Conservation (phyloP, 352 stramenopile species). For the Phytophthora fragariaefolia region DNA sequence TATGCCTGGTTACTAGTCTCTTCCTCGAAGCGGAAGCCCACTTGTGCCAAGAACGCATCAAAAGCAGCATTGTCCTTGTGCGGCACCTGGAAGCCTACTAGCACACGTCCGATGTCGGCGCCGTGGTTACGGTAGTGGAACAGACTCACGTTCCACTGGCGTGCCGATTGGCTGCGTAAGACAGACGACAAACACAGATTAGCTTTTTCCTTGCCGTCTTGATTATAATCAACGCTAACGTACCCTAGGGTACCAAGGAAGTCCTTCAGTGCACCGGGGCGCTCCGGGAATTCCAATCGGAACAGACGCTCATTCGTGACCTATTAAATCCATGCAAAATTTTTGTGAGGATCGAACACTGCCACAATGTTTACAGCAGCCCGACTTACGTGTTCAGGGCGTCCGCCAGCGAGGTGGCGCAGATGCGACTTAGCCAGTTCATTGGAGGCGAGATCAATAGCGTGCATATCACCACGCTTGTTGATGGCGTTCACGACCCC, state of each 20-base stretch:
- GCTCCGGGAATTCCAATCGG: slow-evolving; percentile 96
- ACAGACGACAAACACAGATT: too few species aligned
- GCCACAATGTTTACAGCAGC: background rate
- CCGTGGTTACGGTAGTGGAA: slow-evolving; percentile 99
- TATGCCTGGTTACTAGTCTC: slow-evolving; percentile 88
- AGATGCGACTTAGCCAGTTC: slow-evolving; percentile 97
- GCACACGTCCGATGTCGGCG: slow-evolving; percentile 96
- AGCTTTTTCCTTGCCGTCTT: background rate
- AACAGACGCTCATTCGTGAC: slow-evolving; percentile 95
- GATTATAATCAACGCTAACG: slow-evolving; percentile 10
- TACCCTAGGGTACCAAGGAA: slow-evolving; percentile 93
- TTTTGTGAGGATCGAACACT: background rate
- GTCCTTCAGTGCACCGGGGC: slow-evolving; percentile 89
- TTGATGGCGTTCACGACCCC: slow-evolving; percentile 78
- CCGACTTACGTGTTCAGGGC: slow-evolving; percentile 65
- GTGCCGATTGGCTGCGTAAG: slow-evolving; percentile 41
- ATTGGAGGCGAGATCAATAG: slow-evolving; percentile 94
- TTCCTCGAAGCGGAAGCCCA: slow-evolving; percentile 84
- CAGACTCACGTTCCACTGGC: slow-evolving; percentile 97
- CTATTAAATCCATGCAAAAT: slow-evolving; percentile 17
- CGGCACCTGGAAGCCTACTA: slow-evolving; percentile 96
- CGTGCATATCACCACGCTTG: slow-evolving; percentile 83
- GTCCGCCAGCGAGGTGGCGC: slow-evolving; percentile 95
- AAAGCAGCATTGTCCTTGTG: slow-evolving; percentile 63
- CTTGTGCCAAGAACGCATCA: slow-evolving; percentile 61